Base-by-base conservation (phyloP, 2,329 filamentous ascomycete genomes). In the Cytospora piceicola region DNA sequence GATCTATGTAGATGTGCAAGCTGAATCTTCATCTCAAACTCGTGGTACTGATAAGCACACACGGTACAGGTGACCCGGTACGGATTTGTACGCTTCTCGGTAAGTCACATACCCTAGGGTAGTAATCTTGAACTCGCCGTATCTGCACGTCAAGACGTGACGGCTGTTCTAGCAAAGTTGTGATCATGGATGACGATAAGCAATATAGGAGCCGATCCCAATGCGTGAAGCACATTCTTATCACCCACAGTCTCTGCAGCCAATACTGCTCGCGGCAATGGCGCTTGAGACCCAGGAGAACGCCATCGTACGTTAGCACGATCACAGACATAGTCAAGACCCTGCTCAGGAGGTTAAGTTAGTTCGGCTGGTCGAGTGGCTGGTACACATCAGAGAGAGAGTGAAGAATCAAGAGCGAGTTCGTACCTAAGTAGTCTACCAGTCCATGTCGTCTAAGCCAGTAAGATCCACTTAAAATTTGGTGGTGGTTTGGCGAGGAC, bases 151-250 rank as follows among this genome's bases (percentile, higher is more conserved):
- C 22, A 61, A 32, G 56, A 24, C 39, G 39, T 58, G 36, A 22
- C 24, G 30, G 39, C 61, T 57, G 60, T 57, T 54, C 51, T 55
- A 67, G 61, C 51, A 57, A 64, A 34, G 36, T 39, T 32, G 56
- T 60, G 56, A 56, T 64, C 57, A 52, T 61, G 61, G 64, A 32
- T n/a, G 46, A 49, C 39, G 46, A 49, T 49, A 49, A 49, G 54
- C 58, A 22, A 17, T 42, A 53, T 15, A 51, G 53, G 36, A 56
- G 53, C 27, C n/a, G 60, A 36, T 29, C 60, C n/a, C 46, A 17
- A 54, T 42, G 22, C 39, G 30, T 8, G 39, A 24, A 32, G 24
- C 17, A 29, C 46, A 54, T 30, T 49, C 39, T 51, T 46, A 51
- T 63, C 53, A 54, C 30, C 17, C 6, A 32, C 17, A 17, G 29